phyloP scores from a whole-genome alignment of 2,329 filamentous ascomycete species.

The Aspergillus bombycis region DNA sequence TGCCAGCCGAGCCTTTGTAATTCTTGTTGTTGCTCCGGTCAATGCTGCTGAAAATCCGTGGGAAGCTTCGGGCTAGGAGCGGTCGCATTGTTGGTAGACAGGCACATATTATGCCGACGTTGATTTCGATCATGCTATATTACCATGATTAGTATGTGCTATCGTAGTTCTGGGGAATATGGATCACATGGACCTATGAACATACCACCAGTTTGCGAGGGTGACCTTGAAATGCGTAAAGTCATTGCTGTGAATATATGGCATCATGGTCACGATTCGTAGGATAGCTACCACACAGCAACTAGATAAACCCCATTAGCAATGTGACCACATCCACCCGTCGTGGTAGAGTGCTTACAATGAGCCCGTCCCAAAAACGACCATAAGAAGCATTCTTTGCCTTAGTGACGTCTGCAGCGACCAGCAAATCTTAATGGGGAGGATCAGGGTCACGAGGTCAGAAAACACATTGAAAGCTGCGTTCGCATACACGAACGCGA shows the following conservation, averaged over 20 bases:
- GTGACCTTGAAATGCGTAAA: constrained; percentile 21
- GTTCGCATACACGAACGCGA: constrained; percentile 19
- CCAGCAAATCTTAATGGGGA: constrained; percentile 18
- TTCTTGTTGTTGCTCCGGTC: neutral
- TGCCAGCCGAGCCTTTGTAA: constrained; percentile 4
- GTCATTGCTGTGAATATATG: constrained; percentile 14
- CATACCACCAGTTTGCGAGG: constrained; percentile 21
- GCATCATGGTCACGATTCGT: constrained; percentile 22
- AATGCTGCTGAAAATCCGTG: constrained; percentile 5
- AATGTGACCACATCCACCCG: neutral
- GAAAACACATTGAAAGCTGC: constrained; percentile 20
- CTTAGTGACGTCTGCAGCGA: constrained; percentile 12
- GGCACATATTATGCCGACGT: constrained; percentile 21
- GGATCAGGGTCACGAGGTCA: constrained; percentile 14
- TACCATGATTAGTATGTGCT: neutral
- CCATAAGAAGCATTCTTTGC: constrained; percentile 12
- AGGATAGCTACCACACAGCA: constrained; percentile 19
- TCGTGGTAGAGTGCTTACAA: neutral
- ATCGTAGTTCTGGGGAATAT: fast-evolving
- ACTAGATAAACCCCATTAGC: neutral
- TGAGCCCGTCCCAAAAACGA: constrained; percentile 18
- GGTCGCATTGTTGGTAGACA: constrained; percentile 19
- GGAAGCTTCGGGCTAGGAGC: constrained; percentile 9
- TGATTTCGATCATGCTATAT: constrained; percentile 20
- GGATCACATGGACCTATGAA: neutral